These are phyloP conservation scores for Heliosperma pusillum DNA, from an alignment of 148 eudicot species.

Conservation along the genomic window DNA sequence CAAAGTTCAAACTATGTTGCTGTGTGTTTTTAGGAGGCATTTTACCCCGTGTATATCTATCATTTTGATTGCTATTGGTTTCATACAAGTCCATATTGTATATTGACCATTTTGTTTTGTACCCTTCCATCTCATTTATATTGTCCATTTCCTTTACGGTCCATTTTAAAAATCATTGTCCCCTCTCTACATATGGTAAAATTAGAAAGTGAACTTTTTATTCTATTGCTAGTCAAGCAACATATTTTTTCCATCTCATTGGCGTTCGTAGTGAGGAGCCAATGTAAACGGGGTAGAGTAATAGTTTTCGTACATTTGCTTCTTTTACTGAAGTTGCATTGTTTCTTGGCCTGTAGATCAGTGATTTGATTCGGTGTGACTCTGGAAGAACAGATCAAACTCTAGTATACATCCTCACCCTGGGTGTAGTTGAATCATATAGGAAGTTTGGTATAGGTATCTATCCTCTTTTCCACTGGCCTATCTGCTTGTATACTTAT, in stretches of 20 bases:
- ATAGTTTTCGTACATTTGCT: not conserved
- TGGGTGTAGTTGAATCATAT: constrained; percentile 87
- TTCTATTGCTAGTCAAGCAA: not conserved
- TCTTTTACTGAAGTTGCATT: constrained; percentile 11
- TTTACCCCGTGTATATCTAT: not conserved
- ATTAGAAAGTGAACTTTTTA: too few species aligned
- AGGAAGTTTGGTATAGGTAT: constrained; percentile 91
- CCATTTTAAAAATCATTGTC: not conserved
- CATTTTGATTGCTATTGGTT: not conserved
- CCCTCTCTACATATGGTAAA: not conserved
- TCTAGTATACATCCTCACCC: constrained; percentile 77
- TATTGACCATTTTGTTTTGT: not conserved
- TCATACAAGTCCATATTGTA: not conserved
- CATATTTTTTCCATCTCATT: not conserved
- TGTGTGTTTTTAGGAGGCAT: not conserved
- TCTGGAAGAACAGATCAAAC: constrained; percentile 59
- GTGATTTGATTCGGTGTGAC: constrained; percentile 72
- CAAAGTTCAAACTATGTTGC: not conserved
- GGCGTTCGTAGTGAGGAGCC: not conserved
- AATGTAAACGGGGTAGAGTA: not conserved
- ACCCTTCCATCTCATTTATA: not conserved
- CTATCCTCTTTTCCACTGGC: constrained; percentile 11
- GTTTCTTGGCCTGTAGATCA: constrained; percentile 45
- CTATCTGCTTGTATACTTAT: not conserved
- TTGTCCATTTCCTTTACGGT: not conserved